These are phyloP conservation scores for Mimosa pudica DNA, from an alignment of 306 rosid genomes.

Conservation along the genomic window DNA sequence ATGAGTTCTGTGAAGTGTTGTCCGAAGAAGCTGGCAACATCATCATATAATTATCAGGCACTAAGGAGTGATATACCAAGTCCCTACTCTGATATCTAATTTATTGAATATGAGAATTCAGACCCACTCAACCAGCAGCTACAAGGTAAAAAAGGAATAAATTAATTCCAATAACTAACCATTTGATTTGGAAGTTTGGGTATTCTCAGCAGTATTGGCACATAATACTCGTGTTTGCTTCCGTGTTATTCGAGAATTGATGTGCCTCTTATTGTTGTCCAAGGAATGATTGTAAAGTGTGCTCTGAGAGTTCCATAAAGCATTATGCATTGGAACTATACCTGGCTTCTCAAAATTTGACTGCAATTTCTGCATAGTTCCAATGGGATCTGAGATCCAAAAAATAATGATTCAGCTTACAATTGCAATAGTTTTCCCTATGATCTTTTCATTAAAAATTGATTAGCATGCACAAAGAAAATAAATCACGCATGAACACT, in stretches of 20 bases:
- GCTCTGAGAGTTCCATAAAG: slow-evolving; percentile 39
- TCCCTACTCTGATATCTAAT: slow-evolving; percentile 14
- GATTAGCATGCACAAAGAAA: background rate
- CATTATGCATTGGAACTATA: slow-evolving; percentile 39
- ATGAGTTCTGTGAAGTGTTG: slow-evolving; percentile 37
- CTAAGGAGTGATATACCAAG: background rate
- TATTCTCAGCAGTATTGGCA: slow-evolving; percentile 59
- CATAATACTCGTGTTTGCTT: slow-evolving; percentile 51
- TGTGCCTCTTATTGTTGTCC: slow-evolving; percentile 45
- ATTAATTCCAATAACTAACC: slow-evolving; percentile 47
- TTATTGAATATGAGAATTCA: slow-evolving; percentile 14
- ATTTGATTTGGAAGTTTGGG: slow-evolving; percentile 43
- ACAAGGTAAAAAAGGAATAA: slow-evolving; percentile 7
- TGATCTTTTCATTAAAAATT: slow-evolving; percentile 3
- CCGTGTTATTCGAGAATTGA: slow-evolving; percentile 40
- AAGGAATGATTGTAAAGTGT: slow-evolving; percentile 44
- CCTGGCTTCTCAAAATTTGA: slow-evolving; percentile 60
- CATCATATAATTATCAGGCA: slow-evolving; percentile 27
- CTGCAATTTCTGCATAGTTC: slow-evolving; percentile 45
- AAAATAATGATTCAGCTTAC: slow-evolving; percentile 16
- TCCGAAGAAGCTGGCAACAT: slow-evolving; percentile 55
- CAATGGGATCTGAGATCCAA: slow-evolving; percentile 43
- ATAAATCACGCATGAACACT: slow-evolving; percentile 21
- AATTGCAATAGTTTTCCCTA: slow-evolving; percentile 8
- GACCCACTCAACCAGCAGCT: background rate